Evolutionary conservation across 2,329 filamentous ascomycete genomes (phyloP).

Genomic region (Colletotrichum neosansevieriae): DNA sequence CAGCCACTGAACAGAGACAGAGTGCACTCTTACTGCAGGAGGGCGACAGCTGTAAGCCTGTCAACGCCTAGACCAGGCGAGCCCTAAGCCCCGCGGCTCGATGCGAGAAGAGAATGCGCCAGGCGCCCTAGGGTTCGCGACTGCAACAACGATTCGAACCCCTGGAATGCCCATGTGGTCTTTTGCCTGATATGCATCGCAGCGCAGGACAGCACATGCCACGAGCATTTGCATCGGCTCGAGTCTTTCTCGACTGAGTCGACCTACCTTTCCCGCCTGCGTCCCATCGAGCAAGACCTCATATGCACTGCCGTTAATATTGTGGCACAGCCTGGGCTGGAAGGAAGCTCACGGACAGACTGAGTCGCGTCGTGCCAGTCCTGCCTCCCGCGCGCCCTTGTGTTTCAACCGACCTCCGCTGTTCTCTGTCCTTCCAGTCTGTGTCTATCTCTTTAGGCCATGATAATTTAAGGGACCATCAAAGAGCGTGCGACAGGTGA

Average conservation of each 20-base stretch:
- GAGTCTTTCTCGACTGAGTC: constrained; percentile 2
- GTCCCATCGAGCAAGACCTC: constrained; percentile 20
- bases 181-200: constrained; percentile 26
- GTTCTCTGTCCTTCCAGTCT: neutral
- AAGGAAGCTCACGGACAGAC: constrained; percentile 18
- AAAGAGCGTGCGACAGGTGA: constrained; percentile 4
- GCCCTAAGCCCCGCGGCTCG: constrained; percentile 11
- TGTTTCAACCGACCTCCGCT: constrained; percentile 28
- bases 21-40: neutral
- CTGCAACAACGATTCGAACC: constrained; percentile 23
- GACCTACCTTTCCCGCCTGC: neutral
- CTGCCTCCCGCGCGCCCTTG: constrained; percentile 23
- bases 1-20: constrained; percentile 20
- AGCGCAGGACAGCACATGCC: constrained; percentile 25
- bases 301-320: constrained; percentile 36
- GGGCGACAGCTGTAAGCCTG: neutral
- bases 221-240: constrained; percentile 24
- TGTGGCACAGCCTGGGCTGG: constrained; percentile 23
- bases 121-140: constrained; percentile 14
- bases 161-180: constrained; percentile 34
- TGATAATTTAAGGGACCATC: neutral
- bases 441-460: neutral
- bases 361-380: constrained; percentile 30
- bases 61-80: constrained; percentile 9
- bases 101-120: constrained; percentile 23